These are phyloP conservation scores for Geoglossum glabrum DNA, from an alignment of 495 filamentous ascomycete species.

Conservation along the genomic window DNA sequence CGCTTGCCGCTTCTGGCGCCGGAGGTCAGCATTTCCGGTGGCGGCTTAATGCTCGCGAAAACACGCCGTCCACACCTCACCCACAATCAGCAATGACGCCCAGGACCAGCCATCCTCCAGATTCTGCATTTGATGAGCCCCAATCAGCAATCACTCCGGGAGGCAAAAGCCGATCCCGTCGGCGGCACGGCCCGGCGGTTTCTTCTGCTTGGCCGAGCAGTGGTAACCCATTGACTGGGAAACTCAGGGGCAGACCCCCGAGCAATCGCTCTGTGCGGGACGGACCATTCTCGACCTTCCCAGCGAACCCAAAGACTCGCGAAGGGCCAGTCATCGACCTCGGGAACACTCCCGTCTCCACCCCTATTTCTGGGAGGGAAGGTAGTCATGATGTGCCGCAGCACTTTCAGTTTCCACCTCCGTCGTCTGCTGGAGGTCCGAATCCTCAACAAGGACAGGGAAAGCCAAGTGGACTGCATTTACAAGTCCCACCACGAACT, in stretches of 20 bases:
- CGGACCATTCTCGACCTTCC: constrained; percentile 77
- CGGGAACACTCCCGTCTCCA: constrained; percentile 11
- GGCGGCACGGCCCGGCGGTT: constrained; percentile 80
- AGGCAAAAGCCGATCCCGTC: constrained; percentile 32
- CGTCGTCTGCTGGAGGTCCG: background rate
- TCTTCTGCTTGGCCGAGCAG: constrained; percentile 84
- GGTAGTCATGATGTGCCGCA: background rate
- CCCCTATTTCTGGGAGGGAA: background rate
- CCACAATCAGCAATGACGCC: constrained; percentile 69
- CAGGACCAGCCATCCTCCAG: constrained; percentile 26
- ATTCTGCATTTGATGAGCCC: constrained; percentile 34
- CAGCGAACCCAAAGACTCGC: constrained; percentile 38
- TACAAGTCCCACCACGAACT: constrained; percentile 2
- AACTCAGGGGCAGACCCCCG: constrained; percentile 67
- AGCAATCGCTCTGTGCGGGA: constrained; percentile 52
- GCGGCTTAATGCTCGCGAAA: constrained; percentile 20
- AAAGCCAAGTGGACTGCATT: constrained; percentile 2
- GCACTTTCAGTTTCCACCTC: background rate
- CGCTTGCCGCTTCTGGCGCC: constrained; percentile 13
- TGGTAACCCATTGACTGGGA: constrained; percentile 43
- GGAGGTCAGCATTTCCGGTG: constrained; percentile 21
- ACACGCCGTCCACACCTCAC: constrained; percentile 45
- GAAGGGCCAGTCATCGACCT: constrained; percentile 17
- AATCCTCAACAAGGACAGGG: background rate
- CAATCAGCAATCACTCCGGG: constrained; percentile 43